Base-by-base conservation (phyloP, 2,329 filamentous ascomycete genomes). In the Zarea fungicola region DNA sequence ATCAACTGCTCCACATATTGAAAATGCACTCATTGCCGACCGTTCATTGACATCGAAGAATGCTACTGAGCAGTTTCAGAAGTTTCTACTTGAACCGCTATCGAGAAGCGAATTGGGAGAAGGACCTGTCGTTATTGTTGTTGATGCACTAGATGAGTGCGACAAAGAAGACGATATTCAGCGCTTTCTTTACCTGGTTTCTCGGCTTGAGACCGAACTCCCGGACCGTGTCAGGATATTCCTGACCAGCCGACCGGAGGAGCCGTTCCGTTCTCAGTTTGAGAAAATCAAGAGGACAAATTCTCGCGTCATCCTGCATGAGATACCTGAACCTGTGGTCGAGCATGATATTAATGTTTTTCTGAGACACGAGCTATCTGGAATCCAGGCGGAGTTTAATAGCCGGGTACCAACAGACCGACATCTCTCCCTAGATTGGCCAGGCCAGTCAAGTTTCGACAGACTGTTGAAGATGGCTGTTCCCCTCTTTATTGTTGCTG, bases 171-270 rank as follows among this genome's bases (percentile, higher is more conserved):
- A 28, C 2, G 40, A 43, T 13, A 19, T 46, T 2, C 26, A 28
- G 3, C 42, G 18, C 14, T 9, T 45, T 3, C 9, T 45, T 26
- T 56, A 58, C 8, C 39, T 42, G 5, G 10, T 35, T 1, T 45
- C 53, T 10, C 19, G 23, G 40, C 22, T 56, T 57, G 26, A 26
- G 3, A 11, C 25, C 5, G 16, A 42, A 25, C 53, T 28, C 52
- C 65, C 46, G 25, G 58, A 11, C 40, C 41, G 36, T 6, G 37
- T 71, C 7, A 62, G 58, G 41, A 45, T 69, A 2, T 70, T 75
- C 23, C 16, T 75, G 0, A 74, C 71, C 0, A 74, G 70, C 36
- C 59, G 71, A 10, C 71, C 71, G 0, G 66, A 74, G 19, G 46
- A 69, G 1, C 61, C 63, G 0, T 61, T 73, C 19, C 63, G 65